phyloP scores from a whole-genome alignment of 805 yeast species.

The Starmerella stellata region DNA sequence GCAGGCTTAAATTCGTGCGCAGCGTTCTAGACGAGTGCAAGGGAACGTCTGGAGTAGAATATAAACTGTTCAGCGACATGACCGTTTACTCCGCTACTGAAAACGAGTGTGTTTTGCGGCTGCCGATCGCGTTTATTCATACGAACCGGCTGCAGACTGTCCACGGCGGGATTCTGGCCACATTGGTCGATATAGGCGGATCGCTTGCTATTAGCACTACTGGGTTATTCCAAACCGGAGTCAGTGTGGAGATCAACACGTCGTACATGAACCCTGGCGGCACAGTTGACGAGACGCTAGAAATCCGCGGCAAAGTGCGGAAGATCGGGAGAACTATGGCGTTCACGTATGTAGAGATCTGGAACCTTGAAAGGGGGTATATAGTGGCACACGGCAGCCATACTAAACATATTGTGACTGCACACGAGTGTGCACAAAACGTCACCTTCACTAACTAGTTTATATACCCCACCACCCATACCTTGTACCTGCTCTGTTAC shows the following conservation, averaged over 20 bases:
- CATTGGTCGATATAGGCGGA: constrained; percentile 29
- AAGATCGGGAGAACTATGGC: constrained; percentile 27
- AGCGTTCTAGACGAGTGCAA: constrained; percentile 18
- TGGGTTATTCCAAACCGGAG: constrained; percentile 29
- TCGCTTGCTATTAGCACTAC: constrained; percentile 28
- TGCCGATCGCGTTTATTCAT: constrained; percentile 23
- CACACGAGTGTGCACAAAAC: constrained; percentile 21
- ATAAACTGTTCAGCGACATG: constrained; percentile 14
- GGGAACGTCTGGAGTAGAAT: constrained; percentile 16
- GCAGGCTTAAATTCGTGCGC: constrained; percentile 16
- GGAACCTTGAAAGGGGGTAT: constrained; percentile 12
- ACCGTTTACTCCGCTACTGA: constrained; percentile 17
- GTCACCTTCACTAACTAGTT: too few relatives aligned
- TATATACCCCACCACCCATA: too few relatives aligned
- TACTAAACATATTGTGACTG: constrained; percentile 26
- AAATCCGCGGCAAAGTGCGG: constrained; percentile 21
- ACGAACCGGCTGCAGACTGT: constrained; percentile 26
- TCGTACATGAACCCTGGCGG: constrained; percentile 28
- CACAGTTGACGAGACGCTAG: constrained; percentile 17
- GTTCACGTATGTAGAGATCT: constrained; percentile 24
- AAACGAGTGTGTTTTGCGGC: constrained; percentile 23
- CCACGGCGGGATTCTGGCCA: constrained; percentile 29
- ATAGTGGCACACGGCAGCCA: constrained; percentile 28
- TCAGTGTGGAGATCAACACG: constrained; percentile 27
- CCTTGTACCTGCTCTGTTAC: too few relatives aligned